A percentile compares a stretch with the other conserved stretches of the same genome.
These are phyloP conservation scores for Sclerotinia borealis DNA, from an alignment of 2,329 filamentous ascomycete species.

Conservation along the genomic window DNA sequence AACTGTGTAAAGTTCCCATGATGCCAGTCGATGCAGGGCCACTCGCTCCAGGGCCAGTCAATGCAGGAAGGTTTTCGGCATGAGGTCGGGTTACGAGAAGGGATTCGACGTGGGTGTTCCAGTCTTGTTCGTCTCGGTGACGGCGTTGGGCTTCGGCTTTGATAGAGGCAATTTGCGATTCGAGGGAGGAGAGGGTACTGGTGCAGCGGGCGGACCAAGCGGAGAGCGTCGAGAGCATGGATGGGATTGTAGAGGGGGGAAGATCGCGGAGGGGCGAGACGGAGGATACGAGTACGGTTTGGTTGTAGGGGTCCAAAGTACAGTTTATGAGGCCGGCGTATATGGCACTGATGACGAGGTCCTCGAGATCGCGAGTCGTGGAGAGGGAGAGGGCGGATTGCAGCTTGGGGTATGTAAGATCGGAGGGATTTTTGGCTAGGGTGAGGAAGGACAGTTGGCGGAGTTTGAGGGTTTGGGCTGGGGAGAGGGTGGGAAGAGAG, in stretches of 20 bases:
- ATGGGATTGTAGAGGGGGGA: conserved; percentile 62
- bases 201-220: conserved; percentile 77
- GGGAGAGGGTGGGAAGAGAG: conserved; percentile 63
- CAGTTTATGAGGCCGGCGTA: conserved; percentile 78
- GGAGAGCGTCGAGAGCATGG: conserved; percentile 61
- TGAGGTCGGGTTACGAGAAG: conserved; percentile 23
- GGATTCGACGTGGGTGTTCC: conserved; percentile 26
- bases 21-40: not conserved
- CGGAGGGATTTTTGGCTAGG: conserved; percentile 60
- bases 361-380: conserved; percentile 67
- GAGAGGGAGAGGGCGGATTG: conserved; percentile 60
- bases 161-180: conserved; percentile 65
- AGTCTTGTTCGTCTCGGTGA: conserved; percentile 37
- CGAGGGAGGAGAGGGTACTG: conserved; percentile 65
- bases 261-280: conserved; percentile 85
- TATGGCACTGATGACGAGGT: conserved; percentile 78
- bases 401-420: conserved; percentile 69
- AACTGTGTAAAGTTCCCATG: not conserved
- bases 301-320: conserved; percentile 73
- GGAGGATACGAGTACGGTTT: conserved; percentile 69
- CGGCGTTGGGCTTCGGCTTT: conserved; percentile 50
- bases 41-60: not conserved
- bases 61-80: no score
- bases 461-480: conserved; percentile 74
- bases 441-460: conserved; percentile 84